Base-by-base conservation (phyloP, 1,284 basidiomycete species). In the Mycosarcoma mackinlayi region DNA sequence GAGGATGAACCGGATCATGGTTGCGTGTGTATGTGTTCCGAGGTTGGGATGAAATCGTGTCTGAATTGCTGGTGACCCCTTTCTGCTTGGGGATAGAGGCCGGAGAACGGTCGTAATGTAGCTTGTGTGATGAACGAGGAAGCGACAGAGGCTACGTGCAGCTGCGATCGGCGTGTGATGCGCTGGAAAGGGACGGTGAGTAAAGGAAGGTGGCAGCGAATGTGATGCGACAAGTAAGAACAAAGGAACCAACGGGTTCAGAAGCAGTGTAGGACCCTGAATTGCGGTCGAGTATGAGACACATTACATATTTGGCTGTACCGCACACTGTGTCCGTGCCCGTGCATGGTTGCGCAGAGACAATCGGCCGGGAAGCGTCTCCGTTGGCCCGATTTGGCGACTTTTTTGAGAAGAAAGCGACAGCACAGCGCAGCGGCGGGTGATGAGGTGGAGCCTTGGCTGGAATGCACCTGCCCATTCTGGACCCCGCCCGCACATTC, bases 1-100 rank as follows among this genome's bases (percentile, higher is more conserved):
- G 56, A 95, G 89, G 76, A 96, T 93, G 84, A 94, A 94, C 70
- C 92, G 90, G 85, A 95, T 93, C 92, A 94, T 93, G 64, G 38
- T n/a, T n/a, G n/a, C n/a, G n/a, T 44, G 42, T 18, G 21, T 13
- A 14, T 9, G 42, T 3, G 27, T 24, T 27, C 24, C 10, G 18
- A 18, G 10, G 19, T 4, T 21, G 7, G 18, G 18, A 37, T 37
- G 35, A 18, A n/a, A n/a, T n/a, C n/a, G n/a, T n/a, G n/a, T n/a
- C n/a, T n/a, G n/a, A n/a, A n/a, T n/a, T n/a, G n/a, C n/a, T n/a
- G n/a, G n/a, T n/a, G n/a, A n/a, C n/a, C n/a, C n/a, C n/a, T n/a
- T n/a, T n/a, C 18, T 3, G 35, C 6, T 4, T 38, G 35, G 6
- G 35, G 35, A 38, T 21, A 19, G n/a, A 21, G 35, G n/a, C n/a